Base-by-base conservation (phyloP, 129 eudicot species). In the Saussurea involucrata region DNA sequence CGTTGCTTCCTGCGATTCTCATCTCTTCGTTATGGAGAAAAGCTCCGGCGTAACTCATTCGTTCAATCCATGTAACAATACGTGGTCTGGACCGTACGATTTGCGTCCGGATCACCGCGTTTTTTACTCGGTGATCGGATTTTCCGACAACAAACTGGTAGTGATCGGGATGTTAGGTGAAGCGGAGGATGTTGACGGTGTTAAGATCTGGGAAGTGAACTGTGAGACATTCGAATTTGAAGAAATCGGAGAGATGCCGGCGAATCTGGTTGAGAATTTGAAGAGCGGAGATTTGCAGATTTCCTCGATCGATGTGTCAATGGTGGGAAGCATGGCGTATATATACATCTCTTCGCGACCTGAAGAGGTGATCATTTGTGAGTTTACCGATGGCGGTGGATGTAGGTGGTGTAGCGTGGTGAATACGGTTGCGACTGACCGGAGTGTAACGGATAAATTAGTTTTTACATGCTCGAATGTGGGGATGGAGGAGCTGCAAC, bases 11-110 rank as follows among this genome's bases (percentile, higher is more conserved):
- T 33, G 61, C 7, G 31, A 69, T 1, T 20, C 10, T 13, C 57
- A 46, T 0, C 76, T 91, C 53, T 74, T 69, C 69, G 78, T 88
- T 7, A 82, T 80, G 31, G 92, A 83, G 65, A 91, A 75, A 34
- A 24, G 71, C 10, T 76, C 92, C 8, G 92, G 94, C 3, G 64
- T 71, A 9, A 87, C 87, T 0, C 69, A 87, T 77, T 25, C 77
- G 46, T 89, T 88, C 64, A 73, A 85, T 71, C 85, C 85, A 22
- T 34, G 6, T 0, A 60, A 73, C 20, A 10, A 58, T 6, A 42
- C 63, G 1, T 91, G 97, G 95, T 74, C 42, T 18, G 86, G 83
- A 42, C 85, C 86, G 24, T 83, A 78, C 60, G 77, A 73, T 46
- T 20, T 91, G 22, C 77, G 81, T 53, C 92, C 92, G 0, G 86